A percentile compares a stretch with the other conserved stretches of the same genome.
These are phyloP conservation scores for Cucumis hystrix DNA, from an alignment of 306 rosid species.

Conservation along the genomic window DNA sequence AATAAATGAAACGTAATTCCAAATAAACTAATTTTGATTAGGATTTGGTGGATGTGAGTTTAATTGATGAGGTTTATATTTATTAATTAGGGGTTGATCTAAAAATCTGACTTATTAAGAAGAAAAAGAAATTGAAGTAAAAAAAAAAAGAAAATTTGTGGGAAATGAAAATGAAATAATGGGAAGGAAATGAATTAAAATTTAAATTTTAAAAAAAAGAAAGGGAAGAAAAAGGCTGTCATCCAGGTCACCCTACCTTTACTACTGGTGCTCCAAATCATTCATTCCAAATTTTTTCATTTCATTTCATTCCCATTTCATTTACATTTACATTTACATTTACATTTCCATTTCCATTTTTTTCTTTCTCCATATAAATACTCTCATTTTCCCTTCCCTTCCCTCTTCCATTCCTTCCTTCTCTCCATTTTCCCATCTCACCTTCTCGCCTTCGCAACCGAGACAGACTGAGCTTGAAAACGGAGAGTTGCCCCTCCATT, in stretches of 20 bases:
- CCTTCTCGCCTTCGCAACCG: neutral
- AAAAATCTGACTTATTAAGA: too few species aligned
- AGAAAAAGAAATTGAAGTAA: too few species aligned
- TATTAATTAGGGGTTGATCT: too few species aligned
- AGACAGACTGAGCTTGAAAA: neutral
- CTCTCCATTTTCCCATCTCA: slow-evolving; percentile 10
- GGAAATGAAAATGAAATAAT: too few species aligned
- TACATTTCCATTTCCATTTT: neutral
- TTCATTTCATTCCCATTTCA: neutral
- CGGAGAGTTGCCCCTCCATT: neutral
- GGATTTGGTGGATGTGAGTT: too few species aligned
- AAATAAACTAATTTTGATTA: too few species aligned
- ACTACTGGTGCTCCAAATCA: slow-evolving; percentile 13
- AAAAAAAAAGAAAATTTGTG: too few species aligned
- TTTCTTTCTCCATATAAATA: neutral
- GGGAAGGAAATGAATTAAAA: too few species aligned
- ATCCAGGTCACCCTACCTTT: slow-evolving; percentile 18
- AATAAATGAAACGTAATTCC: too few species aligned
- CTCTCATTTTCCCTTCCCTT: neutral
- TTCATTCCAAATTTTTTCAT: slow-evolving; percentile 2
- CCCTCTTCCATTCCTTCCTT: neutral
- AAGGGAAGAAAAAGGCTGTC: slow-evolving; percentile 2
- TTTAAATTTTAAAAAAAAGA: too few species aligned
- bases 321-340: neutral
- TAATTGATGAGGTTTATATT: too few species aligned